Percentiles rank a stretch among this genome's conserved stretches.
Conservation (phyloP, 148 eudicot genomes). For the Fagopyrum esculentum region DNA sequence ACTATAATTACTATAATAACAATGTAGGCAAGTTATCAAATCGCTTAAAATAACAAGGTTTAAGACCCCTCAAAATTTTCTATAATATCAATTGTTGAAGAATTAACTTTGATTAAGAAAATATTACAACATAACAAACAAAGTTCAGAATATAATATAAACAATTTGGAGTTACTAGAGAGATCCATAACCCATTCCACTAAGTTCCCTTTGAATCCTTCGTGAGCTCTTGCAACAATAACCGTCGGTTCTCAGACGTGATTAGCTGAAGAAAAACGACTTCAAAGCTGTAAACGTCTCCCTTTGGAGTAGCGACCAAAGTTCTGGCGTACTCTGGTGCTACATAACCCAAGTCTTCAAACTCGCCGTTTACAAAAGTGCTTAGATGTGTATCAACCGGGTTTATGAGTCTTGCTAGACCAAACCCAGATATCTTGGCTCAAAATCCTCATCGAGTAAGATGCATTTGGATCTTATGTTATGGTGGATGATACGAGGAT, state of each 20-base stretch:
- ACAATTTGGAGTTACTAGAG: slow-evolving; percentile 46
- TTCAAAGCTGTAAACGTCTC: slow-evolving; percentile 73
- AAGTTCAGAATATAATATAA: too few species aligned
- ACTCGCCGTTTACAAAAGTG: slow-evolving; percentile 62
- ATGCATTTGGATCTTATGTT: slow-evolving; percentile 67
- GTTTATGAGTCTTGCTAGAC: slow-evolving; percentile 57
- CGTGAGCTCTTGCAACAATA: slow-evolving; percentile 43
- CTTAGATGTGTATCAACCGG: slow-evolving; percentile 38
- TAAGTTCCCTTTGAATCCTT: slow-evolving; percentile 66
- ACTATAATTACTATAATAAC: too few species aligned
- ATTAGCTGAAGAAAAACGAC: slow-evolving; percentile 75
- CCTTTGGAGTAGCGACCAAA: slow-evolving; percentile 60
- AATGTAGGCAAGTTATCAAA: too few species aligned
- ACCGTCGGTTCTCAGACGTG: slow-evolving; percentile 67
- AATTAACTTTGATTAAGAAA: too few species aligned
- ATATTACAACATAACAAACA: too few species aligned
- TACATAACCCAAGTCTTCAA: slow-evolving; percentile 76
- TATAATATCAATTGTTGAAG: too few species aligned
- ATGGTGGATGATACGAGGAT: slow-evolving; percentile 71
- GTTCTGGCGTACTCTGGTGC: slow-evolving; percentile 83
- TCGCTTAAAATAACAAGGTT: too few species aligned
- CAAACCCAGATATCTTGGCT: slow-evolving; percentile 74
- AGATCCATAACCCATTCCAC: slow-evolving; percentile 78
- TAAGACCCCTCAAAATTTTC: too few species aligned
- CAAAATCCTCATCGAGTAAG: slow-evolving; percentile 74